Conservation (phyloP, 768 basidiomycete species). For the Dentipellis sp. region DNA sequence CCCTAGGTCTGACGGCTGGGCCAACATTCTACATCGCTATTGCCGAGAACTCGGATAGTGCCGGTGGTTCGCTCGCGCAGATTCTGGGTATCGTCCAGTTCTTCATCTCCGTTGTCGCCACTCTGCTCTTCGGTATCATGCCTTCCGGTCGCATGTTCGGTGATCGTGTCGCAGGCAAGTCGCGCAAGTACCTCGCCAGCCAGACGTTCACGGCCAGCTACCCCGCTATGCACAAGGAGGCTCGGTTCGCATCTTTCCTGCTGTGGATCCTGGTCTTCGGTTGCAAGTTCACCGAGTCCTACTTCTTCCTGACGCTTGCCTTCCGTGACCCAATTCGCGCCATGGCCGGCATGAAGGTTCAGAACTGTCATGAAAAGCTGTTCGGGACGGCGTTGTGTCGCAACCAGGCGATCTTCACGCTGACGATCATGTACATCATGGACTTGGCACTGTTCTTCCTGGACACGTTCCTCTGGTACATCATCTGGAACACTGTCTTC, state of each 20-base stretch:
- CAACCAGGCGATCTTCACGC: constrained; percentile 90
- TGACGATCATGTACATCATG: constrained; percentile 99
- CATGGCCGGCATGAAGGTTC: constrained; percentile 96
- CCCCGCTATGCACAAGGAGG: constrained; percentile 50
- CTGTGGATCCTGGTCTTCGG: constrained; percentile 93
- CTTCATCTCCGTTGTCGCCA: constrained; percentile 82
- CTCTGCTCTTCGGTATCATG: constrained; percentile 81
- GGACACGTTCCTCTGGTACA: constrained; percentile 99
- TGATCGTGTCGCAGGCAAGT: constrained; percentile 92
- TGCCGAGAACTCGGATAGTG: constrained; percentile 46
- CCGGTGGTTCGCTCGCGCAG: constrained; percentile 64
- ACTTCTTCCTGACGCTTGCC: constrained; percentile 95
- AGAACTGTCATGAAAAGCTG: constrained; percentile 79
- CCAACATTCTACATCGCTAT: constrained; percentile 94
- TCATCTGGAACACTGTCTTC: constrained; percentile 98
- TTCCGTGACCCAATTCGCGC: constrained; percentile 90
- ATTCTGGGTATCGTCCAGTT: constrained; percentile 97
- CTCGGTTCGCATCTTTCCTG: constrained; percentile 68
- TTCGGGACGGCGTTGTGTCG: constrained; percentile 79
- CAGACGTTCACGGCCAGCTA: constrained; percentile 99
- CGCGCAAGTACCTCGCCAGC: constrained; percentile 92
- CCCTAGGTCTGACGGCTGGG: constrained; percentile 83
- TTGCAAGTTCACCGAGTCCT: constrained; percentile 94
- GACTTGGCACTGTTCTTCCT: constrained; percentile 95
- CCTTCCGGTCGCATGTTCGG: constrained; percentile 99